A percentile compares a stretch with the other conserved stretches of the same genome.
Evolutionary conservation across 495 filamentous ascomycete species (phyloP).

Genomic region (Xylaria flabelliformis): DNA sequence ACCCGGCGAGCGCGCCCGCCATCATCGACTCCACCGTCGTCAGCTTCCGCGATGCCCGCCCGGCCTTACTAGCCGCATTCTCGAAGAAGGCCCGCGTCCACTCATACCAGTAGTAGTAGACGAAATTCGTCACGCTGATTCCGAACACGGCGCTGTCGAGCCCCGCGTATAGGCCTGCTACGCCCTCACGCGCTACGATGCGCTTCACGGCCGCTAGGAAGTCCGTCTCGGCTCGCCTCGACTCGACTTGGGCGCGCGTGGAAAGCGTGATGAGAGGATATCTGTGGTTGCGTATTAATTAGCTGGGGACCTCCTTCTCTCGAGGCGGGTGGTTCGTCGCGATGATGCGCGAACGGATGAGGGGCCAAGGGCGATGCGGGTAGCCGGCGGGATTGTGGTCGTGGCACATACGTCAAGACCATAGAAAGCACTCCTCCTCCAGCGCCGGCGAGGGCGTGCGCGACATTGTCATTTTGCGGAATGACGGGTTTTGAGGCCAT

Average conservation of each 20-base stretch:
- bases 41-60: constrained; percentile 81
- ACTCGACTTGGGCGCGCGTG: constrained; percentile 96
- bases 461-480: constrained; percentile 87
- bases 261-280: constrained; percentile 98
- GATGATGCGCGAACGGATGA: not conserved
- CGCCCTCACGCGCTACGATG: constrained; percentile 90
- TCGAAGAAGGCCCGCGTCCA: constrained; percentile 93
- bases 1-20: constrained; percentile 92
- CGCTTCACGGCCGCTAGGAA: constrained; percentile 81
- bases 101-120: constrained; percentile 99
- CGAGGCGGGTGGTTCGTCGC: not conserved
- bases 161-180: constrained; percentile 85
- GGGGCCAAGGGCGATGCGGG: not conserved
- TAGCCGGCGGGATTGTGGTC: constrained; percentile 1
- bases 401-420: constrained; percentile 76
- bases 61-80: constrained; percentile 73
- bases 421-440: constrained; percentile 94
- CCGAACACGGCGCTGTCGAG: constrained; percentile 92
- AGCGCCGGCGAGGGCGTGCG: constrained; percentile 85
- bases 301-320: not conserved
- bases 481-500: constrained; percentile 55
- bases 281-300: constrained; percentile 46
- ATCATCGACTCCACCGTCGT: constrained; percentile 91
- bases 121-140: constrained; percentile 98
- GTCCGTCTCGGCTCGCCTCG: constrained; percentile 83